Base-by-base conservation (phyloP, 176 grass and related monocot genomes). In the Bonia amplexicaulis region DNA sequence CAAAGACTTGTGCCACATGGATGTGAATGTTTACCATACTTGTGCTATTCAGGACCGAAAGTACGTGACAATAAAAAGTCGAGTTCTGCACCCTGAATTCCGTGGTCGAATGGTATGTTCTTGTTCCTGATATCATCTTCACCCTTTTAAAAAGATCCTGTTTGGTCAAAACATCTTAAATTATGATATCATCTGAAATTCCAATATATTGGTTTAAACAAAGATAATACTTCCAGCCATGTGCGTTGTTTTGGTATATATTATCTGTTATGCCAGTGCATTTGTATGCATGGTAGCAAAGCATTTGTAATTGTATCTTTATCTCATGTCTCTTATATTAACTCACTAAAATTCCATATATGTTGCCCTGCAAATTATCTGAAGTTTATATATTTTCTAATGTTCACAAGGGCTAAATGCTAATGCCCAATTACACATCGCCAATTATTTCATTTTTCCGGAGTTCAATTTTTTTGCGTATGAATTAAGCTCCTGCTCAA, bases 61-160 rank as follows among this genome's bases (percentile, higher is more conserved):
- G 45, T 94, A 98, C 5, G 86, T 98, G 82, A 87, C 86, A 71
- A 84, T 89, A 26, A 90, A 90, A 89, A 89, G 37, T 91, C 85
- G 88, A 87, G 88, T 77, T 72, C 60, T 98, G 61, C 78, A 94
- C 85, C 96, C 93, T 76, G 91, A 98, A 85, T 98, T 98, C 73
- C 93, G 96, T 80, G 93, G 93, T 80, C 93, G 96, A 67, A 98
- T 98, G 96, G 96, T 98, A 92, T 88, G 83, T 41, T 66, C 44
- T 76, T 77, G 49, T 65, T 78, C 47, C 79, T 82, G 16, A 86
- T 66, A 44, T 65, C 4, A 58, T 49, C 48, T 85, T 29, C 29
- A 27, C 46, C 39, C 46, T 81, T 72, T 63, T 42, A 16, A 3
- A 74, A 69, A 41, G 42, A 17, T 76, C 51, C 7, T 35, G 8